phyloP scores from a whole-genome alignment of 2,329 filamentous ascomycete genomes.

The Biscogniauxia mediterranea region DNA sequence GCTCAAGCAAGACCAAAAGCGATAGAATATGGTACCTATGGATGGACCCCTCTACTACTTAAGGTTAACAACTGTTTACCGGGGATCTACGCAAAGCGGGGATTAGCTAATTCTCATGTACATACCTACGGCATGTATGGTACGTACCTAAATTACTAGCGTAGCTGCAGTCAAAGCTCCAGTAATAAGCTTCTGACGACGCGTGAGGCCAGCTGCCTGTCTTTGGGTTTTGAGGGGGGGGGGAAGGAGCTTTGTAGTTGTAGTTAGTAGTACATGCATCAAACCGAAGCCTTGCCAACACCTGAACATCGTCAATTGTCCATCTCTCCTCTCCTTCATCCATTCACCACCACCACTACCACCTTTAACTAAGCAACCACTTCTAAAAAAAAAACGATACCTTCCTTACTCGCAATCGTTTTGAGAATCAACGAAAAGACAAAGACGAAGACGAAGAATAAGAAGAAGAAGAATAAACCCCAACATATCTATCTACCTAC shows the following conservation, averaged over 20 bases:
- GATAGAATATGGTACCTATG: no score
- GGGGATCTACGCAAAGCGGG: neutral
- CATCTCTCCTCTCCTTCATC: constrained; percentile 9
- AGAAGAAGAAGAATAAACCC: no score
- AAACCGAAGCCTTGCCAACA: constrained; percentile 6
- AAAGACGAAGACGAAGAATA: neutral
- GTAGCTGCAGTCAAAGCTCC: constrained; percentile 12
- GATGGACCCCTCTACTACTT: neutral
- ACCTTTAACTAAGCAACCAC: neutral
- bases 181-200: constrained; percentile 17
- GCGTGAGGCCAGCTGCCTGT: constrained; percentile 34
- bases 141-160: constrained; percentile 4
- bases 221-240: constrained; percentile 4
- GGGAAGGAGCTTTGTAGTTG: constrained; percentile 1
- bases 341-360: constrained; percentile 15
- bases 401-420: neutral
- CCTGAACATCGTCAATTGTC: constrained; percentile 9
- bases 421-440: neutral
- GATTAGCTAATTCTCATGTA: neutral
- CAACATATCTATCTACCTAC: no score
- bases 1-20: no score
- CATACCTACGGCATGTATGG: neutral
- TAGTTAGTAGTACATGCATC: constrained; percentile 4
- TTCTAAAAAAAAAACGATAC: neutral
- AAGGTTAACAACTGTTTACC: neutral